Evolutionary conservation across 2,329 filamentous ascomycete species (phyloP).

Genomic region (Raffaelea arxii): DNA sequence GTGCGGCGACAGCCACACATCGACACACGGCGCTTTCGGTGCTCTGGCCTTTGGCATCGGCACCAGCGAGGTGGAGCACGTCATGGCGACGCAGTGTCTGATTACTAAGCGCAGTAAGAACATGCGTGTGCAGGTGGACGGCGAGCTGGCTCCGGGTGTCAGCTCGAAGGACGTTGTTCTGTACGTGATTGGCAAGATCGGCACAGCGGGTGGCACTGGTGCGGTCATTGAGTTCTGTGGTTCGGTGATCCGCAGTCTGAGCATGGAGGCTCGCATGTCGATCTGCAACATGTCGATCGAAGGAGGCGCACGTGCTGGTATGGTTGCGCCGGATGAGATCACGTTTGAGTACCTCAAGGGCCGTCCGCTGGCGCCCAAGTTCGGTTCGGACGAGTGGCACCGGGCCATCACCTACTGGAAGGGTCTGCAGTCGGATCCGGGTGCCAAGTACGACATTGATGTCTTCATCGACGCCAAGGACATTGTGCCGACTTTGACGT

Average conservation of each 20-base stretch:
- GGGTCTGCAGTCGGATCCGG: conserved; percentile 74
- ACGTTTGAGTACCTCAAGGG: conserved; percentile 95
- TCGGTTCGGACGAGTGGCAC: conserved; percentile 80
- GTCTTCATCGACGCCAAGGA: conserved; percentile 88
- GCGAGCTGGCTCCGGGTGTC: conserved; percentile 79
- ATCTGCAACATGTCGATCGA: conserved; percentile 99
- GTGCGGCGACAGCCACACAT: conserved; percentile 96
- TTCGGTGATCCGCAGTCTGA: conserved; percentile 78
- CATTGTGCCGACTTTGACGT: conserved; percentile 86
- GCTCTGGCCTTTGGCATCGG: conserved; percentile 93
- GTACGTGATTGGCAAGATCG: conserved; percentile 85
- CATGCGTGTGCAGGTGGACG: conserved; percentile 95
- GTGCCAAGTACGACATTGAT: conserved; percentile 81
- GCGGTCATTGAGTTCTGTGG: conserved; percentile 97
- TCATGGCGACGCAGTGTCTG: conserved; percentile 89
- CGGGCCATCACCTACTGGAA: conserved; percentile 83
- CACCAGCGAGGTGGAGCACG: conserved; percentile 97
- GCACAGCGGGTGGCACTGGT: conserved; percentile 89
- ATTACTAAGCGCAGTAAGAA: conserved; percentile 96
- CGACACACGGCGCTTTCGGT: conserved; percentile 94
- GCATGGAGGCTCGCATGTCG: conserved; percentile 97
- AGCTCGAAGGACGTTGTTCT: conserved; percentile 94
- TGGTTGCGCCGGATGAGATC: conserved; percentile 89
- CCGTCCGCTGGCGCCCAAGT: conserved; percentile 76
- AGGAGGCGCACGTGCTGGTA: conserved; percentile 86